These are phyloP conservation scores for Canariomyces notabilis DNA, from an alignment of 2,329 filamentous ascomycete species.

Conservation along the genomic window DNA sequence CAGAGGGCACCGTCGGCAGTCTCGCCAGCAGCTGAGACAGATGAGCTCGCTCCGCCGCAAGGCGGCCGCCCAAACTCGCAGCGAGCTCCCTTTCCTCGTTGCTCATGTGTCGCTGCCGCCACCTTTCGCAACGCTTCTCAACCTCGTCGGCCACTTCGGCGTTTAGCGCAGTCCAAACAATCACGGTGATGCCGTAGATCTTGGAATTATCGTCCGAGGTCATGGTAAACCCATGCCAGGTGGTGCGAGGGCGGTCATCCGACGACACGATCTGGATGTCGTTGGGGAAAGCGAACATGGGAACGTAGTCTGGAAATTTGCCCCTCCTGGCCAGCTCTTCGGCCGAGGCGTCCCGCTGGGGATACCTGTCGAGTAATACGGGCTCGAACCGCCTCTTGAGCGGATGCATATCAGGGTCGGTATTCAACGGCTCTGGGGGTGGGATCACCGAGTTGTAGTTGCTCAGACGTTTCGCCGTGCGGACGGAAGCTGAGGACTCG, in stretches of 20 bases:
- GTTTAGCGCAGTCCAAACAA: constrained; percentile 86
- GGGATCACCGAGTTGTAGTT: constrained; percentile 99
- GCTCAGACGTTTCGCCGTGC: constrained; percentile 83
- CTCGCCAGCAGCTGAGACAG: constrained; percentile 81
- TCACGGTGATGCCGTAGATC: constrained; percentile 85
- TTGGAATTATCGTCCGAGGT: constrained; percentile 88
- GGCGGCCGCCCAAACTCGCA: constrained; percentile 79
- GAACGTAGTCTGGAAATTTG: constrained; percentile 92
- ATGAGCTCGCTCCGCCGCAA: constrained; percentile 83
- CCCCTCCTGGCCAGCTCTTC: constrained; percentile 78
- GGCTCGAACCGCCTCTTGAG: constrained; percentile 91
- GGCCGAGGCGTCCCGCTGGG: constrained; percentile 73
- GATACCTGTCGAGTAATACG: constrained; percentile 91
- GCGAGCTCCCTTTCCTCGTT: constrained; percentile 87
- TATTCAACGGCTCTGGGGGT: constrained; percentile 81
- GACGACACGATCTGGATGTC: constrained; percentile 96
- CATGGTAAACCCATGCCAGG: constrained; percentile 99
- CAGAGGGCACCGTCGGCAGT: constrained; percentile 74
- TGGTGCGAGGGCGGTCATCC: constrained; percentile 88
- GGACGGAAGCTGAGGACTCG: constrained; percentile 47
- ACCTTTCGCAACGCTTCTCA: constrained; percentile 76
- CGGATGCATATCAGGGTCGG: constrained; percentile 90
- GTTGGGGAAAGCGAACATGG: constrained; percentile 99
- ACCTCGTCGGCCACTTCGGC: constrained; percentile 76
- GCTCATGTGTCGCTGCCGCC: constrained; percentile 82